Evolutionary conservation across 768 basidiomycete species (phyloP), one percentile per base, ranked within the genome.

Genomic region (Kwoniella botswanensis): DNA sequence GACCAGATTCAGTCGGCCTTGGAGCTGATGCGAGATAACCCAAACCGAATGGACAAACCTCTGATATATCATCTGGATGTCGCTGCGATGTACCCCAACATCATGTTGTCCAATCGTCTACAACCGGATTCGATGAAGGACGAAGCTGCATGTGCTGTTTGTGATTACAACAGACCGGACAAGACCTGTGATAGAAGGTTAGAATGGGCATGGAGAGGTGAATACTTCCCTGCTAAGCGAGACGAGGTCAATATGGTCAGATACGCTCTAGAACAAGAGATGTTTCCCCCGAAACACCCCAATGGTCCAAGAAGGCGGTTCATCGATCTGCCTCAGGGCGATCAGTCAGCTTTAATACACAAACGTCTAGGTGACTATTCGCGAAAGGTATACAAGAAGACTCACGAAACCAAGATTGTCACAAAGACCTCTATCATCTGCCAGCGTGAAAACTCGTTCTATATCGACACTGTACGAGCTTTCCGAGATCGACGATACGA

Each of bases 41-140:
- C 97, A 0, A 88, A 90, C 65, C 92, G 96, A 15, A 86, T 87
- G 54, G 95, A 98, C 85, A 92, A 90, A 13, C 97, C 97, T 0
- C 89, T 98, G 73, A 98, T 99, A 80, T 99, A 99, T 84, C 97
- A 99, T 84, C 85, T 98, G 78, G 97, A 99, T 79, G 97, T 99
- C 72, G 97, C 97, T 2, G 97, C 97, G 73, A 99, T 99, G 97
- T 98, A 99, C 83, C 97, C 97, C 67, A 99, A 98, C 84, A 98
- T 99, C 88, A 99, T 99, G 97, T 90, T 99, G 86, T 98, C 95
- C 18, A 99, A 99, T 82, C 93, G 97, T 43, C 87, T 99, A 2
- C 97, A 99, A 76, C 97, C 97, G 2, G 97, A 99, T 84, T 97
- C 97, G 1, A 92, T 98, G 86, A 91, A 98, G 11, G 93, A 95